Percentiles rank a stretch among this genome's conserved stretches.
Evolutionary conservation across 1,139 yeast genomes (phyloP).

Genomic region (Pichia sp.): DNA sequence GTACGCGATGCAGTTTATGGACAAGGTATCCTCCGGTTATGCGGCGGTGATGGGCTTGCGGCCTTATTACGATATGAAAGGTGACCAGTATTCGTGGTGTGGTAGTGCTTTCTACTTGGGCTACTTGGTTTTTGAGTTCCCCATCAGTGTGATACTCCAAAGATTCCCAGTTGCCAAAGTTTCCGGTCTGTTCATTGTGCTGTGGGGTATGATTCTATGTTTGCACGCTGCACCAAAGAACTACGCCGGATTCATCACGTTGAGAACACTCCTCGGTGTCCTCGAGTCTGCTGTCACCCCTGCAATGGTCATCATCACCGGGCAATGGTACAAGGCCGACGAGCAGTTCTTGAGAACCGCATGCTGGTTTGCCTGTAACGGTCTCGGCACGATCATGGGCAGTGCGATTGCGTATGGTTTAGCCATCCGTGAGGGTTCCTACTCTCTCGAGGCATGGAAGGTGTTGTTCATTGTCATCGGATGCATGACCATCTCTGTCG

Average conservation of each 20-base stretch:
- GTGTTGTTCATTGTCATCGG: slow-evolving; percentile 46
- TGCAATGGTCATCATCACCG: slow-evolving; percentile 48
- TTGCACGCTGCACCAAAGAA: slow-evolving; percentile 41
- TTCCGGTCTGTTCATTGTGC: slow-evolving; percentile 35
- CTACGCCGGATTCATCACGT: slow-evolving; percentile 36
- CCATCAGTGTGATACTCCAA: slow-evolving; percentile 42
- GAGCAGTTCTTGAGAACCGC: slow-evolving; percentile 47
- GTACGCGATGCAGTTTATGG: slow-evolving; percentile 61
- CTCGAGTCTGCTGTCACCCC: slow-evolving; percentile 49
- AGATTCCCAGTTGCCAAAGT: slow-evolving; percentile 42
- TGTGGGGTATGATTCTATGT: slow-evolving; percentile 46
- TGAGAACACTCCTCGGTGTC: slow-evolving; percentile 45
- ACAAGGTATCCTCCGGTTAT: slow-evolving; percentile 53
- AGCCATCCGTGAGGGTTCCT: slow-evolving; percentile 30
- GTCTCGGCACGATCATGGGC: slow-evolving; percentile 45
- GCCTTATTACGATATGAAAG: slow-evolving; percentile 44
- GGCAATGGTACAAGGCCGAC: slow-evolving; percentile 49
- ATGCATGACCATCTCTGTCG: slow-evolving; percentile 42
- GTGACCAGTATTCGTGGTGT: slow-evolving; percentile 53
- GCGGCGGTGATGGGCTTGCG: slow-evolving; percentile 56
- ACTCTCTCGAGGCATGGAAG: slow-evolving; percentile 44
- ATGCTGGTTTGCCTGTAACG: slow-evolving; percentile 49
- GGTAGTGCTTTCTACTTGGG: slow-evolving; percentile 56
- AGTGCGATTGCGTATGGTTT: slow-evolving; percentile 49
- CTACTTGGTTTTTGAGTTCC: slow-evolving; percentile 44